Percentiles rank a stretch among this genome's conserved stretches.
phyloP scores from a whole-genome alignment of 345 rosid genomes.

The Hibiscus mutabilis region DNA sequence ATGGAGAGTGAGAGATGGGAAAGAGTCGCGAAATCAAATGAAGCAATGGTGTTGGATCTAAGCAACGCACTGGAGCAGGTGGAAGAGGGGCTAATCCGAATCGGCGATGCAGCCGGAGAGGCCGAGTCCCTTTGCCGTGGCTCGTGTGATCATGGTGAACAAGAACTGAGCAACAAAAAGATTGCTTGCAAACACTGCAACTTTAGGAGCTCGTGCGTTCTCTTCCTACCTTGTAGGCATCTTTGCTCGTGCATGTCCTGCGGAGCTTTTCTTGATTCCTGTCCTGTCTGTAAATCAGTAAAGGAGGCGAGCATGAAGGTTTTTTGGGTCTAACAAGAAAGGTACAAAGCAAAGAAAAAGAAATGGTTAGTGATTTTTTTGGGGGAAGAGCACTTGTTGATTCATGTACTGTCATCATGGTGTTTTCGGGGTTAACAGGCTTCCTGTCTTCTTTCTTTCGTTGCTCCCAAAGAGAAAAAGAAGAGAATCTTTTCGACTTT shows the following conservation, averaged over 20 bases:
- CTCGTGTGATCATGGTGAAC: constrained; percentile 2
- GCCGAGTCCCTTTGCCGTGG: constrained; percentile 22
- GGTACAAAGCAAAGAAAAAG: background rate
- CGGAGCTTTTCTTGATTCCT: constrained; percentile 34
- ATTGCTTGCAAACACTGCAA: constrained; percentile 23
- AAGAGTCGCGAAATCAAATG: constrained; percentile 28
- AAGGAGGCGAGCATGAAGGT: constrained; percentile 53
- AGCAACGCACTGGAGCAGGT: constrained; percentile 27
- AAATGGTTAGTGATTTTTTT: background rate
- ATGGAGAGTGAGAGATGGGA: constrained; percentile 30
- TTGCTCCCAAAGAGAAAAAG: too few relatives aligned
- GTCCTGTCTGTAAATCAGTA: constrained; percentile 49
- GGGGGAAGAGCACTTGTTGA: background rate
- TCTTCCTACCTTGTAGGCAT: constrained; percentile 59
- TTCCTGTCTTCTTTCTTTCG: background rate
- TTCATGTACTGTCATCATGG: background rate
- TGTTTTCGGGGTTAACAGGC: background rate
- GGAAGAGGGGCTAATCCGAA: constrained; percentile 1
- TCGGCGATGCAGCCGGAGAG: constrained; percentile 19
- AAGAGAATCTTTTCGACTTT: constrained; percentile 2
- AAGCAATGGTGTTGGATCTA: constrained; percentile 28
- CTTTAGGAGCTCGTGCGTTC: constrained; percentile 32
- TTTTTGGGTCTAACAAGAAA: constrained; percentile 22
- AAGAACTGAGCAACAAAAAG: background rate
- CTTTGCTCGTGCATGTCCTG: constrained; percentile 56